Conservation (phyloP, 768 basidiomycete genomes). For the Rhodotorula diobovata region DNA sequence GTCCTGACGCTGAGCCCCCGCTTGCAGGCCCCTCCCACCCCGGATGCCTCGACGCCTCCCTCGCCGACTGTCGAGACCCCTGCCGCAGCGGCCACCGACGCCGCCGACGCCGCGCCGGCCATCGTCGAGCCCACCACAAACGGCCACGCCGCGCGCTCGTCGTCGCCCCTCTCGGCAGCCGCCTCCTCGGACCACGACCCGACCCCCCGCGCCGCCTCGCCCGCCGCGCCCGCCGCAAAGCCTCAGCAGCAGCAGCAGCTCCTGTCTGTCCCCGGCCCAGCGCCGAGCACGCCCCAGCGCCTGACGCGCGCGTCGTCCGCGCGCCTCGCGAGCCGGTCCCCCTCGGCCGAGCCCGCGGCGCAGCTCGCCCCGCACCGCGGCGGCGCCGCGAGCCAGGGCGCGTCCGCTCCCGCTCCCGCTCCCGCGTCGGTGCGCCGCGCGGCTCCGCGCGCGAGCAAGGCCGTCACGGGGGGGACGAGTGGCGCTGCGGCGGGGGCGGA, state of each 20-base stretch:
- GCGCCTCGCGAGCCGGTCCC: conserved; percentile 8
- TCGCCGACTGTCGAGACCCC: too few relatives aligned
- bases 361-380: too few relatives aligned
- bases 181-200: too few relatives aligned
- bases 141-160: background rate
- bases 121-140: background rate
- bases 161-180: background rate
- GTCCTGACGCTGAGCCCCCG: background rate
- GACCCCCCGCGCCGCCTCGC: too few relatives aligned
- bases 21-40: background rate
- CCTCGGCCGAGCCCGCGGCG: conserved; percentile 1
- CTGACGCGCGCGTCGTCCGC: conserved; percentile 13
- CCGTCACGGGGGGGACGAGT: background rate
- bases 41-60: background rate
- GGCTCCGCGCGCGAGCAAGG: conserved; percentile 1
- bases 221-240: too few relatives aligned
- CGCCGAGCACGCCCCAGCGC: background rate
- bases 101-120: background rate
- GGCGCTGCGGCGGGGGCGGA: conserved; percentile 8
- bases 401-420: background rate
- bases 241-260: background rate
- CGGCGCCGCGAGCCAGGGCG: background rate
- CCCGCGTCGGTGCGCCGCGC: background rate
- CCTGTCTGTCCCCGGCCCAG: background rate
- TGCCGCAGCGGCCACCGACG: too few relatives aligned